Conservation (phyloP, 1,284 basidiomycete genomes). For the Lignosus rhinocerotis region DNA sequence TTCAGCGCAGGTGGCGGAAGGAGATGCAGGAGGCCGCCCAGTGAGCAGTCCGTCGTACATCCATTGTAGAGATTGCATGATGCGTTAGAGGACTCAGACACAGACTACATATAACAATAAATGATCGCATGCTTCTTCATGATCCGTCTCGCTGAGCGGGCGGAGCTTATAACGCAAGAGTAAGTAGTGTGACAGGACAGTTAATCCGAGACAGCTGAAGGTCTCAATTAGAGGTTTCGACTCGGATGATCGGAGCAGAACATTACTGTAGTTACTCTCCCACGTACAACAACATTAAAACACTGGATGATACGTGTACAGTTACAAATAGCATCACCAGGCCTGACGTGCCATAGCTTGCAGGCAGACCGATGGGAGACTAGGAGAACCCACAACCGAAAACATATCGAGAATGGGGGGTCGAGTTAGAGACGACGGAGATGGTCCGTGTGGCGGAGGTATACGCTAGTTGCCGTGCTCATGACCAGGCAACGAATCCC, state of each 20-base stretch:
- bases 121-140: neutral
- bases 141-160: too few species aligned
- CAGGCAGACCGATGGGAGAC: too few species aligned
- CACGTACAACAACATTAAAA: neutral
- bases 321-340: constrained; percentile 1
- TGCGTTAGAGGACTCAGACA: neutral
- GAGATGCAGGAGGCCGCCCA: constrained; percentile 62
- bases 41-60: neutral
- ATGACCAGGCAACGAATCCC: constrained; percentile 3
- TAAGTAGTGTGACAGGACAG: too few species aligned
- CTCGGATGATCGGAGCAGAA: neutral
- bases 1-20: constrained; percentile 82
- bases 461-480: constrained; percentile 2
- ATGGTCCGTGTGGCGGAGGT: constrained; percentile 10
- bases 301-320: neutral
- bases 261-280: neutral
- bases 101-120: neutral
- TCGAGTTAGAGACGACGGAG: neutral
- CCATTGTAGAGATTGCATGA: neutral
- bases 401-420: neutral
- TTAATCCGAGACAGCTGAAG: too few species aligned
- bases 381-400: too few species aligned
- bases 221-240: too few species aligned
- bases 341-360: constrained; percentile 6
- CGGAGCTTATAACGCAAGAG: too few species aligned